These are phyloP conservation scores for Suhomyces faveliae DNA, from an alignment of 805 yeast genomes.

Conservation along the genomic window DNA sequence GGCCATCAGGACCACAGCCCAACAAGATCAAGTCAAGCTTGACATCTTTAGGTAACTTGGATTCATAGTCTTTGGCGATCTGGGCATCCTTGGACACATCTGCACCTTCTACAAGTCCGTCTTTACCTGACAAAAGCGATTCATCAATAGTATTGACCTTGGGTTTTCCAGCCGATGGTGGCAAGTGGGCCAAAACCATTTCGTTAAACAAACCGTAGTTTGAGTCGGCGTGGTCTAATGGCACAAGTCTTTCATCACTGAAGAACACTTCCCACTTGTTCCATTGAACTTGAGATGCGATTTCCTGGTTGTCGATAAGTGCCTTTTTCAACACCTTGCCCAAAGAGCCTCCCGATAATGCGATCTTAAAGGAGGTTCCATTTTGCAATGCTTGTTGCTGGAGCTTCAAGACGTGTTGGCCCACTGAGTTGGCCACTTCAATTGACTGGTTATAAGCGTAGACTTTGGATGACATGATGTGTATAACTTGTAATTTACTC, in stretches of 20 bases:
- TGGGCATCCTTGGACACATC: conserved; percentile 43
- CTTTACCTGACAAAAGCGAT: conserved; percentile 51
- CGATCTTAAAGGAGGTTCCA: conserved; percentile 58
- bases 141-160: conserved; percentile 66
- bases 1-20: conserved; percentile 97
- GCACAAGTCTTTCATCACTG: conserved; percentile 89
- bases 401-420: conserved; percentile 53
- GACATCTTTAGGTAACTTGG: conserved; percentile 48
- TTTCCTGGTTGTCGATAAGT: conserved; percentile 54
- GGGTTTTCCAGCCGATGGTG: conserved; percentile 47
- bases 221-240: conserved; percentile 77
- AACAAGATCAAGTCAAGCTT: conserved; percentile 66
- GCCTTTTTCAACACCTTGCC: conserved; percentile 71
- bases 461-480: conserved; percentile 34
- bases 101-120: conserved; percentile 44
- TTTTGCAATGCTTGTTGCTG: conserved; percentile 61
- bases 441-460: conserved; percentile 52
- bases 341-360: conserved; percentile 89
- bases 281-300: conserved; percentile 56
- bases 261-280: conserved; percentile 76
- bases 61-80: conserved; percentile 64
- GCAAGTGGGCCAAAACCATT: conserved; percentile 53
- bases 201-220: conserved; percentile 78
- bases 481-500: neutral
- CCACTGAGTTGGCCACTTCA: conserved; percentile 67